Conservation (phyloP, 2,329 filamentous ascomycete species). For the Onygenales sp. region DNA sequence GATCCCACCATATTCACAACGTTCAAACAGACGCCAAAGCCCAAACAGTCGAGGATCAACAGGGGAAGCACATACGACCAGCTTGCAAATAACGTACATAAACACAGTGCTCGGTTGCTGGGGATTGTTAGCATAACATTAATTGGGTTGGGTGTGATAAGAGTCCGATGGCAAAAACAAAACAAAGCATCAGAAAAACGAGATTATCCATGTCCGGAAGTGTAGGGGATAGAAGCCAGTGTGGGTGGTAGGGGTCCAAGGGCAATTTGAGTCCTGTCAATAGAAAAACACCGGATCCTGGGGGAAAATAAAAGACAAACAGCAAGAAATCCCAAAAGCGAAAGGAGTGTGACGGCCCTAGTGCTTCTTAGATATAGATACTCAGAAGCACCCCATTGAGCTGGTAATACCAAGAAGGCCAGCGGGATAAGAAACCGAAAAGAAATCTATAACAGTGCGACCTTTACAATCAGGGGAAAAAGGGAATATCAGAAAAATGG, state of each 20-base stretch:
- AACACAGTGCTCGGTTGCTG: too few relatives aligned
- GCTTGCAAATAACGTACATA: too few relatives aligned
- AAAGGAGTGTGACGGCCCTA: background rate
- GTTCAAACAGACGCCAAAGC: too few relatives aligned
- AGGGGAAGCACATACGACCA: too few relatives aligned
- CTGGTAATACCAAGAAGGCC: background rate
- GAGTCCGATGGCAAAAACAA: too few relatives aligned
- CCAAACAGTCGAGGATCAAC: too few relatives aligned
- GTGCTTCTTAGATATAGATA: background rate
- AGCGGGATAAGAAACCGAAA: background rate
- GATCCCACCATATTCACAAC: too few relatives aligned
- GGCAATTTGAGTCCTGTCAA: background rate
- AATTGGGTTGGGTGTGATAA: too few relatives aligned
- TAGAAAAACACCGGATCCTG: background rate
- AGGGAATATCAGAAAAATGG: background rate
- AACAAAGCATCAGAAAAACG: too few relatives aligned
- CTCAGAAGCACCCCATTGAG: background rate
- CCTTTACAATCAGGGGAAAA: background rate
- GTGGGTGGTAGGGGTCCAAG: background rate
- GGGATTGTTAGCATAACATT: too few relatives aligned
- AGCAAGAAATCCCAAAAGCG: background rate
- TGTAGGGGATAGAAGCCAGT: too few relatives aligned
- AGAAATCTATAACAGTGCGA: background rate
- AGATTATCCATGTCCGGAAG: too few relatives aligned
- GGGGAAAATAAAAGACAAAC: background rate